phyloP scores from a whole-genome alignment of 1,284 basidiomycete genomes.

The Anthracocystis walkeri region DNA sequence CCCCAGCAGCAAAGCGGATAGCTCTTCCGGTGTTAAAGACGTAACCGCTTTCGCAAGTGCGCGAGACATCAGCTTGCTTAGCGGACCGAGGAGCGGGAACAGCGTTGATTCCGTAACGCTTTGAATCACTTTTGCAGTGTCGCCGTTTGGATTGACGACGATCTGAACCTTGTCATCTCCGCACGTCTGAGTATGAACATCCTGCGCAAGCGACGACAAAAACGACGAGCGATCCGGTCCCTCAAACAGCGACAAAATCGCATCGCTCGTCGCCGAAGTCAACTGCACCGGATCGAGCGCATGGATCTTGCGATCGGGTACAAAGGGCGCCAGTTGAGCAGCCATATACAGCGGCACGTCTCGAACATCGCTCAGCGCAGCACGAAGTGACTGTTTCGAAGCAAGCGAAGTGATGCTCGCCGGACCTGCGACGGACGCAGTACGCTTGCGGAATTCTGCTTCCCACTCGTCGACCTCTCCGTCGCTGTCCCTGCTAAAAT shows the following conservation, averaged over 20 bases:
- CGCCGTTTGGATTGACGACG: conserved; percentile 8
- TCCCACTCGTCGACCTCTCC: conserved; percentile 55
- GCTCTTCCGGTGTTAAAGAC: conserved; percentile 32
- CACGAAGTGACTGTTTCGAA: conserved; percentile 18
- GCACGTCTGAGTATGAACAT: conserved; percentile 9
- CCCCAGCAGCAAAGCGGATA: conserved; percentile 43
- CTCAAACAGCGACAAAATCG: conserved; percentile 53
- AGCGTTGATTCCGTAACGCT: conserved; percentile 37
- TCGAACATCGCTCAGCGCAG: conserved; percentile 29
- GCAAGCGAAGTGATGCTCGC: conserved; percentile 39
- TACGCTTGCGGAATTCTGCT: conserved; percentile 51
- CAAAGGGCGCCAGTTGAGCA: conserved; percentile 47
- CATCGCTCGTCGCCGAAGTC: conserved; percentile 42
- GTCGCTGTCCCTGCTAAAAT: neutral
- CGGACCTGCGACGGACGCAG: conserved; percentile 30
- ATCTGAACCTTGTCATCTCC: conserved; percentile 3
- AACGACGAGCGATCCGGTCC: conserved; percentile 24
- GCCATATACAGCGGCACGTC: conserved; percentile 55
- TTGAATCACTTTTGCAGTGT: conserved; percentile 17
- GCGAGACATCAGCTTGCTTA: conserved; percentile 58
- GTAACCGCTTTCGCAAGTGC: conserved; percentile 48
- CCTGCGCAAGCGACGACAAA: conserved; percentile 32
- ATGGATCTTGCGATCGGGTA: conserved; percentile 51
- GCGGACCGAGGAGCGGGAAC: conserved; percentile 56
- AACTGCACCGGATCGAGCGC: conserved; percentile 44